Conservation (phyloP, 441 rosid genomes). For the Euphorbia schlechtendalii region DNA sequence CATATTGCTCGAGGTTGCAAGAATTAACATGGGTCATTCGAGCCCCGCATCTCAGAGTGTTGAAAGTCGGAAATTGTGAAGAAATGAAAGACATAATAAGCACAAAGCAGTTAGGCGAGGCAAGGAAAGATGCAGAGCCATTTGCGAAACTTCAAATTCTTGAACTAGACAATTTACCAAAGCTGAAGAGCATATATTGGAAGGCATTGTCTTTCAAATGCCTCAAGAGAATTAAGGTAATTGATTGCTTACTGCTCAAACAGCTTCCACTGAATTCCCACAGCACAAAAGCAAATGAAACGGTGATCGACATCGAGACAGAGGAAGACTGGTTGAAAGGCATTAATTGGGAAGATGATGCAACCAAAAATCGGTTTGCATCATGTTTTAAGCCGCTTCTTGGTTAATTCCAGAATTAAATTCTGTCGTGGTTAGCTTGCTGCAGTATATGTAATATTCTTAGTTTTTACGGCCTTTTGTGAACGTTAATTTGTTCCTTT, state of each 20-base stretch:
- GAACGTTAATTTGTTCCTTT: background rate
- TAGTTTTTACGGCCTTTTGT: background rate
- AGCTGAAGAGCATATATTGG: no score
- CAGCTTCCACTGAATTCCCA: constrained; percentile 8
- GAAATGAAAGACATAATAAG: constrained; percentile 8
- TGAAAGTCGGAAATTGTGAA: background rate
- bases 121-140: background rate
- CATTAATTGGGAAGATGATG: background rate
- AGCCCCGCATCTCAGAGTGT: constrained; percentile 8
- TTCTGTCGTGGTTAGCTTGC: background rate
- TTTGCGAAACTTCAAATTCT: constrained; percentile 8
- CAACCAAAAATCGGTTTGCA: background rate
- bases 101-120: background rate
- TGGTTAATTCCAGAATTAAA: background rate
- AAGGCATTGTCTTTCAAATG: constrained; percentile 2
- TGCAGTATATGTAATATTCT: background rate
- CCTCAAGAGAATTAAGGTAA: constrained; percentile 2
- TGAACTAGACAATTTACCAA: constrained; percentile 1
- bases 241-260: constrained; percentile 10
- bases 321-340: constrained; percentile 11
- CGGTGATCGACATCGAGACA: background rate
- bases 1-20: constrained; percentile 1
- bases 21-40: constrained; percentile 14
- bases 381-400: background rate
- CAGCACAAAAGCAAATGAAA: background rate